Base-by-base conservation (phyloP, 164 flowering plant genomes). In the Chloranthus sessilifolius region DNA sequence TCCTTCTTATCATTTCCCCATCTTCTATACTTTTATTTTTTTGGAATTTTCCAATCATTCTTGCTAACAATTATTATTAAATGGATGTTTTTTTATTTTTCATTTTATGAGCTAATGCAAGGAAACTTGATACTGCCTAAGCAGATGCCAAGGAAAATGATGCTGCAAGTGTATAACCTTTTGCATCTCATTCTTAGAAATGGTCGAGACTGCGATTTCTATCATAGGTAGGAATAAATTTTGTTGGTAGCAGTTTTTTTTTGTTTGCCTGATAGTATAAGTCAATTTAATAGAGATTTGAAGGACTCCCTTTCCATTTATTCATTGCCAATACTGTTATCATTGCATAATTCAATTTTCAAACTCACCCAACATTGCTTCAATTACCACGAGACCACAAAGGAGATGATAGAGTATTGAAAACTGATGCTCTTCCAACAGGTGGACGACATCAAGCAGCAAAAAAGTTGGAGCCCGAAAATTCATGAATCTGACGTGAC, bases 91-190 rank as follows among this genome's bases (percentile, higher is more conserved):
- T 45, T 45, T 45, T 27, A 14, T 49, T 17, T 5, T 25, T 50
- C n/a, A 14, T 40, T 27, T n/a, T 33, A 28, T 53, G 15, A n/a
- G 53, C 42, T 50, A 35, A 50, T 42, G 21, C 36, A 47, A 30
- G 30, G 34, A 47, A 11, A 36, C 21, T 37, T 53, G 26, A n/a
- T 51, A 51, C 25, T 40, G 58, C 62, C 26, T 20, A 61, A 35
- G 19, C 78, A 91, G 98, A 72, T 92, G 10, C 99, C 99, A n/a
- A 75, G 97, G 65, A 92, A 92, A 68, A 86, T 92, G 99, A 61
- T 88, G 76, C 78, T 92, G 67, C 99, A 92, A 73, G 65, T 74
- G 50, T 92, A 92, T 66, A 88, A 92, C 61, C 88, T 92, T 53
- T 54, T 92, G 74, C 91, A 92, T 71, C 62, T 82, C 26, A 65